phyloP scores from a whole-genome alignment of 768 basidiomycete species.

The Pseudohyphozyma bogoriensis region DNA sequence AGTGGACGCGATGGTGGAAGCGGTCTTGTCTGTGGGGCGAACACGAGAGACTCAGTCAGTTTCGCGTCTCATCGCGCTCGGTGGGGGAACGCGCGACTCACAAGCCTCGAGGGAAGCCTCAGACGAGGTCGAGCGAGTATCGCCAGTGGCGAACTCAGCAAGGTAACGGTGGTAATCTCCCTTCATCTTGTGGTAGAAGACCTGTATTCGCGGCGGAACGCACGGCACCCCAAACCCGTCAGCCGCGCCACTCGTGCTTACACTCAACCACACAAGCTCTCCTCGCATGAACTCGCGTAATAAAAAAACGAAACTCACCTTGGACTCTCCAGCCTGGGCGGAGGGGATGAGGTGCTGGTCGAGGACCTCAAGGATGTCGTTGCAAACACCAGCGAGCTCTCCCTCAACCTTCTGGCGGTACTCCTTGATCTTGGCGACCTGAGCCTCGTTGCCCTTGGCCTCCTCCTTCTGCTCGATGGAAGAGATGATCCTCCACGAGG shows the following conservation, averaged over 20 bases:
- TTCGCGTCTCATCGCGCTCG: too few relatives aligned
- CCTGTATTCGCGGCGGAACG: constrained; percentile 29
- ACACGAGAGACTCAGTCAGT: too few relatives aligned
- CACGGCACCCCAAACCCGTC: not conserved
- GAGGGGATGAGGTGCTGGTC: constrained; percentile 96
- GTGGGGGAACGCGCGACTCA: too few relatives aligned
- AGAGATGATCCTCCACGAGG: constrained; percentile 97
- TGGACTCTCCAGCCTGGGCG: constrained; percentile 90
- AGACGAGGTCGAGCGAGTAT: constrained; percentile 93
- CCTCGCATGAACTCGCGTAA: too few relatives aligned
- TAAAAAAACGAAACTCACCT: constrained; percentile 47
- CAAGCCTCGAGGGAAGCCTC: constrained; percentile 90
- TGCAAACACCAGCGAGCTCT: constrained; percentile 94
- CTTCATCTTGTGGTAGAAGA: constrained; percentile 99
- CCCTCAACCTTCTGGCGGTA: constrained; percentile 95
- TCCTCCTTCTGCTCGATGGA: constrained; percentile 99
- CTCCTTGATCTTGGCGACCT: constrained; percentile 91
- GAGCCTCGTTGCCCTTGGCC: constrained; percentile 89
- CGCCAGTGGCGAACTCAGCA: constrained; percentile 94
- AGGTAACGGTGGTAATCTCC: constrained; percentile 99
- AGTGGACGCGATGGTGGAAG: constrained; percentile 70
- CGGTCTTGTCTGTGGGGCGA: constrained; percentile 59
- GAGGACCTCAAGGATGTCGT: constrained; percentile 55
- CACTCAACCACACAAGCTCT: too few relatives aligned
- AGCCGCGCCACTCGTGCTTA: too few relatives aligned